These are phyloP conservation scores for Daedaleopsis nitida DNA, from an alignment of 768 basidiomycete species.

Conservation along the genomic window DNA sequence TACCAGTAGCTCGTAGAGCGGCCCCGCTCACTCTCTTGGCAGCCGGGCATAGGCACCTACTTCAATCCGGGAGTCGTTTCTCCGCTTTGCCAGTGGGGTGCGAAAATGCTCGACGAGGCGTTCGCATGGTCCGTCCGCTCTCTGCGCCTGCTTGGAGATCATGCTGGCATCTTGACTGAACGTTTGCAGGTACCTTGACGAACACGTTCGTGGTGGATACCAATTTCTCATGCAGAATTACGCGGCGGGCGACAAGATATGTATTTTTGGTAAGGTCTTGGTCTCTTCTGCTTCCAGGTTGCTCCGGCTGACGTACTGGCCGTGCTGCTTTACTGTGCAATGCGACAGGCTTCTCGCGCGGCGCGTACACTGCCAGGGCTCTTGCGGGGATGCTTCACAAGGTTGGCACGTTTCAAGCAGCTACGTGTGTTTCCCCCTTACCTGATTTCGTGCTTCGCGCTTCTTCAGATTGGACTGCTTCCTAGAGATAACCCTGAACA, in stretches of 20 bases:
- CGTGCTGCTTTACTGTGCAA: conserved; percentile 10
- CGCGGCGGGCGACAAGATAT: conserved; percentile 70
- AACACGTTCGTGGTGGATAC: conserved; percentile 76
- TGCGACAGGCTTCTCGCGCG: conserved; percentile 75
- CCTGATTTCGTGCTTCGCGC: background rate
- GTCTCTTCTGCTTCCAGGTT: background rate
- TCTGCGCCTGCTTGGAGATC: background rate
- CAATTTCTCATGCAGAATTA: conserved; percentile 80
- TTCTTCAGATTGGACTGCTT: conserved; percentile 67
- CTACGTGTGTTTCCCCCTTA: background rate
- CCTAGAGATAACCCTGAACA: conserved; percentile 69
- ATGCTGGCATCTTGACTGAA: background rate
- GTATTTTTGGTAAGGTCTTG: conserved; percentile 60
- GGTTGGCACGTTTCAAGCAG: conserved; percentile 36
- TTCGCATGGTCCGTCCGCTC: conserved; percentile 61
- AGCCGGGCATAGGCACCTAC: conserved; percentile 53
- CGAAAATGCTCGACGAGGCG: conserved; percentile 65
- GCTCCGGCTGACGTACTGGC: background rate
- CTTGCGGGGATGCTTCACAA: conserved; percentile 76
- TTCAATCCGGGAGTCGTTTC: conserved; percentile 68
- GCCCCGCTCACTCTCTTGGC: background rate
- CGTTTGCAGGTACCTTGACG: conserved; percentile 62
- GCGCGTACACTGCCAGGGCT: conserved; percentile 67
- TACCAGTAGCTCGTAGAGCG: background rate
- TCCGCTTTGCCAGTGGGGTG: conserved; percentile 58